A percentile compares a stretch with the other conserved stretches of the same genome.
phyloP scores from a whole-genome alignment of 345 rosid species.

The Aquilaria sinensis region DNA sequence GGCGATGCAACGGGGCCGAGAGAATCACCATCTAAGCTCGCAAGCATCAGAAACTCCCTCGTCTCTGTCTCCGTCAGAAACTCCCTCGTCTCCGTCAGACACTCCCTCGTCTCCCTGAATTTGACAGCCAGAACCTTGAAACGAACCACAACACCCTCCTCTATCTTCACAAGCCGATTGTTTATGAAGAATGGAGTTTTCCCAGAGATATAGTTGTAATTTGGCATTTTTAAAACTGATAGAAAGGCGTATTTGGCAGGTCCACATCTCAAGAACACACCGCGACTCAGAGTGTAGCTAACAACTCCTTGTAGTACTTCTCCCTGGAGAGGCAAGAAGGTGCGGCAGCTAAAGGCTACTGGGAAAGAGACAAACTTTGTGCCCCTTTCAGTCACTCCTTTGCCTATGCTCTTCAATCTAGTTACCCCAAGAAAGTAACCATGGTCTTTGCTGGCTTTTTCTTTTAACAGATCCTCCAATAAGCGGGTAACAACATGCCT shows the following conservation, averaged over 20 bases:
- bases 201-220: constrained; percentile 16
- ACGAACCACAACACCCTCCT: constrained; percentile 16
- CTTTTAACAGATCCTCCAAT: constrained; percentile 15
- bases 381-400: constrained; percentile 8
- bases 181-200: constrained; percentile 20
- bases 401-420: constrained; percentile 22
- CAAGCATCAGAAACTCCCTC: constrained; percentile 24
- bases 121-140: constrained; percentile 27
- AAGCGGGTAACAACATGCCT: constrained; percentile 13
- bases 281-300: background rate
- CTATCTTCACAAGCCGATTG: constrained; percentile 20
- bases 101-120: constrained; percentile 21
- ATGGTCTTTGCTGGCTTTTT: constrained; percentile 22
- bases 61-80: constrained; percentile 13
- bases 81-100: constrained; percentile 18
- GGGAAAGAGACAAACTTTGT: constrained; percentile 2
- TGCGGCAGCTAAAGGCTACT: constrained; percentile 20
- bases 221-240: constrained; percentile 24
- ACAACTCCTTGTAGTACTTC: constrained; percentile 28
- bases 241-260: constrained; percentile 25
- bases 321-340: constrained; percentile 21
- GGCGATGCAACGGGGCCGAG: constrained; percentile 27
- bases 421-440: constrained; percentile 33
- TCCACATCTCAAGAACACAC: constrained; percentile 24
- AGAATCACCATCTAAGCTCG: constrained; percentile 22